Evolutionary conservation across 495 filamentous ascomycete genomes (phyloP).

Genomic region (Xylaria acuta): DNA sequence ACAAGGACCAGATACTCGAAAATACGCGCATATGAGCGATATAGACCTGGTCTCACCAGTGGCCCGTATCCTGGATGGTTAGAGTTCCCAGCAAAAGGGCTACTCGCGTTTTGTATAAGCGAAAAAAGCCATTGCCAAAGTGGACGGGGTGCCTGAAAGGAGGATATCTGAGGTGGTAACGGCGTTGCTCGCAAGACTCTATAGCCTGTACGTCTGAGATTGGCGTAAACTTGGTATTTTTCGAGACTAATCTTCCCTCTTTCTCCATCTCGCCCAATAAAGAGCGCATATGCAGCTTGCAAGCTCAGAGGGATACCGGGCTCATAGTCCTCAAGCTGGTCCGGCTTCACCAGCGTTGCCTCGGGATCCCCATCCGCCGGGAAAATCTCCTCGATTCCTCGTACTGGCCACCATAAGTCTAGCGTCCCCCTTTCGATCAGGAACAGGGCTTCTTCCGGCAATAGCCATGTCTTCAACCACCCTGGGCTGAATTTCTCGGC

Average conservation of each 20-base stretch:
- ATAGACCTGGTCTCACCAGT: conserved; percentile 75
- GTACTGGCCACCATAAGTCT: conserved; percentile 80
- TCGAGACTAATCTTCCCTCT: conserved; percentile 71
- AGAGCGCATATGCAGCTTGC: conserved; percentile 85
- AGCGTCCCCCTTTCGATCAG: conserved; percentile 84
- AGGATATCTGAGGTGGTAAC: conserved; percentile 28
- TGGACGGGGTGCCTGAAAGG: conserved; percentile 1
- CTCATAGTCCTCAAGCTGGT: conserved; percentile 55
- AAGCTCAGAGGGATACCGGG: conserved; percentile 81
- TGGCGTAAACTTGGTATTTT: conserved; percentile 83
- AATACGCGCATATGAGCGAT: conserved; percentile 78
- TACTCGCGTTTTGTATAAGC: conserved; percentile 32
- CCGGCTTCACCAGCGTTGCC: conserved; percentile 30
- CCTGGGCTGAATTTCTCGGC: conserved; percentile 49
- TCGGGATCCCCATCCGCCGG: conserved; percentile 36
- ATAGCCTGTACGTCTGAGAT: conserved; percentile 85
- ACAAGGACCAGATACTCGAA: conserved; percentile 79
- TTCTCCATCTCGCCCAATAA: conserved; percentile 68
- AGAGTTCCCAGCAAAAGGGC: conserved; percentile 1
- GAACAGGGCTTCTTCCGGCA: conserved; percentile 93
- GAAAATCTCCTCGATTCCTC: conserved; percentile 48
- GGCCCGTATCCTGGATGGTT: conserved; percentile 60
- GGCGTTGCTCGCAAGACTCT: conserved; percentile 71
- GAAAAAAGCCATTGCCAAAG: conserved; percentile 54
- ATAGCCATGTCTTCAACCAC: conserved; percentile 71